These are phyloP conservation scores for Bothriochloa decipiens DNA, from an alignment of 176 grass and related monocot genomes.

Conservation along the genomic window DNA sequence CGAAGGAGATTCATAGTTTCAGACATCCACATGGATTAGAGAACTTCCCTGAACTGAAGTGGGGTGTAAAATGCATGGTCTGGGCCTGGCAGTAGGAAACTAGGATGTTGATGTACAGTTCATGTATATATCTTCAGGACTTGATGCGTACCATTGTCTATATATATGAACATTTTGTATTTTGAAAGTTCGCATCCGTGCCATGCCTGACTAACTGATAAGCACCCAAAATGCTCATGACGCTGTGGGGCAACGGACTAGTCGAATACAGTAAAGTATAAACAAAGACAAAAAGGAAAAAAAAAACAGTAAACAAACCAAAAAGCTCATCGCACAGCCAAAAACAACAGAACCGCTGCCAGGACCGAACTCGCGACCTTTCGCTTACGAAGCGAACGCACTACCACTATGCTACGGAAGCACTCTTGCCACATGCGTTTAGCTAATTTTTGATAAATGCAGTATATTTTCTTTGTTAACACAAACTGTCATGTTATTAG, in stretches of 20 bases:
- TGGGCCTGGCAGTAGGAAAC: slow-evolving; percentile 12
- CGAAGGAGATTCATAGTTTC: neutral
- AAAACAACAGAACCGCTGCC: slow-evolving; percentile 31
- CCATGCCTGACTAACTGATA: too few relatives aligned
- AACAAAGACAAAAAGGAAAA: too few relatives aligned
- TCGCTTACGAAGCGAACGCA: slow-evolving; percentile 84
- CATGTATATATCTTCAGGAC: neutral
- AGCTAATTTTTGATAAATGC: too few relatives aligned
- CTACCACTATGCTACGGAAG: slow-evolving; percentile 78
- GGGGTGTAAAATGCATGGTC: neutral
- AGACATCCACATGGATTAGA: neutral
- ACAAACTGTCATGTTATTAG: too few relatives aligned
- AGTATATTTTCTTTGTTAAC: too few relatives aligned
- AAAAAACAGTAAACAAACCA: too few relatives aligned
- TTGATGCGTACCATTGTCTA: neutral
- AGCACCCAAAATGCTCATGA: neutral
- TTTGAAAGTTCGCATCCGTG: neutral
- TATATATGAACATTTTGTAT: neutral
- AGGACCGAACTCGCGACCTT: slow-evolving; percentile 86
- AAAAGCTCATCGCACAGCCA: too few relatives aligned
- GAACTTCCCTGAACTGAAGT: neutral
- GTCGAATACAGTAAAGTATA: neutral
- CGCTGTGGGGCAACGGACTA: neutral
- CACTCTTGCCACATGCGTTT: neutral
- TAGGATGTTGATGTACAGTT: slow-evolving; percentile 1